These are phyloP conservation scores for Yamadazyma scolyti DNA, from an alignment of 805 yeast genomes.

Conservation along the genomic window DNA sequence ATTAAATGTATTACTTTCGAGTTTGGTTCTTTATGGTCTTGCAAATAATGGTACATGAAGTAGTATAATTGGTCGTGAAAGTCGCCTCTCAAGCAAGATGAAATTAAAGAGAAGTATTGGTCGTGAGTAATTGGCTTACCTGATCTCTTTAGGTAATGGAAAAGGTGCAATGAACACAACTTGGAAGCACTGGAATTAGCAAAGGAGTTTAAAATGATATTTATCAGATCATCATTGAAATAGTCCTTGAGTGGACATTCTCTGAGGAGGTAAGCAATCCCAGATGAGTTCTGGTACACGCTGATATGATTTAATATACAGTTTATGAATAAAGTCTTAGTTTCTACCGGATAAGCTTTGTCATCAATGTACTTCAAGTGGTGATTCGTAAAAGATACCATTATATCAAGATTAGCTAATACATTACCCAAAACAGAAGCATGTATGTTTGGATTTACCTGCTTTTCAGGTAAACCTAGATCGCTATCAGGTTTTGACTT, in stretches of 20 bases:
- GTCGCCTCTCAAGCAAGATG: conserved; percentile 22
- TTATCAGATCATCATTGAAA: conserved; percentile 27
- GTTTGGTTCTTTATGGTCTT: conserved; percentile 12
- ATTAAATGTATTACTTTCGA: conserved; percentile 9
- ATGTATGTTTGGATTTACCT: conserved; percentile 21
- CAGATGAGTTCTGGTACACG: conserved; percentile 32
- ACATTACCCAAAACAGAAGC: conserved; percentile 27
- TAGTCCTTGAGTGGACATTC: conserved; percentile 19
- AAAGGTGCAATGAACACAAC: conserved; percentile 21
- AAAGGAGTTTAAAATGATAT: conserved; percentile 24
- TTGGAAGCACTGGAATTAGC: conserved; percentile 25
- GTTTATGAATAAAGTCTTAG: conserved; percentile 28
- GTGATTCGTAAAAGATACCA: conserved; percentile 18
- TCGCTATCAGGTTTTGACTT: no score
- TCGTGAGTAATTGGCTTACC: conserved; percentile 11
- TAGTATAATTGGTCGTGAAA: conserved; percentile 18
- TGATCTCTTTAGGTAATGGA: conserved; percentile 14
- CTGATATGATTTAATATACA: conserved; percentile 34
- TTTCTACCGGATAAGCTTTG: conserved; percentile 10
- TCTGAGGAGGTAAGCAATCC: conserved; percentile 18
- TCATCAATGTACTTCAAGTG: conserved; percentile 20
- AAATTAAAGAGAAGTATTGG: conserved; percentile 20
- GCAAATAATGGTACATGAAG: conserved; percentile 19
- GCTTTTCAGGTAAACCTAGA: conserved; percentile 16
- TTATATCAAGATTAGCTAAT: conserved; percentile 23